Evolutionary conservation across 108 stramenopile species (phyloP).

Genomic region (Bacterosira constricta): DNA sequence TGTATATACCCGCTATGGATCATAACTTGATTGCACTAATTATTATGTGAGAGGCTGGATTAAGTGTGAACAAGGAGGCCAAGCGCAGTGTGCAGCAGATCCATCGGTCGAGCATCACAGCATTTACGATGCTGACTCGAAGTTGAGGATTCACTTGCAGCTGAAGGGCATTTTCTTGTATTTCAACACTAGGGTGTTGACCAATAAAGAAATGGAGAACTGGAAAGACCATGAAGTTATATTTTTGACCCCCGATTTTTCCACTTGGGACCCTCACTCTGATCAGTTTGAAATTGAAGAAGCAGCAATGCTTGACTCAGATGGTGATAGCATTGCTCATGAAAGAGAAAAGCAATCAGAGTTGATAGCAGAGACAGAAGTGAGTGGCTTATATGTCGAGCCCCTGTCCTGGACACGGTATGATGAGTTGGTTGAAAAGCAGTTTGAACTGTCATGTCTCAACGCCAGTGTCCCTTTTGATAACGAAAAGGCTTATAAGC

Average conservation of each 20-base stretch:
- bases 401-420: neutral
- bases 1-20: slow-evolving; percentile 40
- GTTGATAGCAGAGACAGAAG: neutral
- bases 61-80: slow-evolving; percentile 33
- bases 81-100: slow-evolving; percentile 10
- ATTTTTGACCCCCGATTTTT: slow-evolving; percentile 10
- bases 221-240: neutral
- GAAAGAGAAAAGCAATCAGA: neutral
- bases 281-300: slow-evolving; percentile 23
- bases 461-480: too few relatives aligned
- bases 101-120: neutral
- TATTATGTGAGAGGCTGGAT: slow-evolving; percentile 31
- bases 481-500: too few relatives aligned
- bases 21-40: slow-evolving; percentile 46
- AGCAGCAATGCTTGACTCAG: slow-evolving; percentile 10
- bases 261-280: slow-evolving; percentile 13
- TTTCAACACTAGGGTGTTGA: neutral
- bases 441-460: too few relatives aligned
- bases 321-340: neutral
- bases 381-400: neutral
- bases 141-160: neutral
- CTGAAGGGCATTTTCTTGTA: slow-evolving; percentile 2
- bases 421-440: neutral
- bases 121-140: neutral
- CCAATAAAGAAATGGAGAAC: neutral